Evolutionary conservation across 345 rosid genomes (phyloP).

Genomic region (Pistacia vera): DNA sequence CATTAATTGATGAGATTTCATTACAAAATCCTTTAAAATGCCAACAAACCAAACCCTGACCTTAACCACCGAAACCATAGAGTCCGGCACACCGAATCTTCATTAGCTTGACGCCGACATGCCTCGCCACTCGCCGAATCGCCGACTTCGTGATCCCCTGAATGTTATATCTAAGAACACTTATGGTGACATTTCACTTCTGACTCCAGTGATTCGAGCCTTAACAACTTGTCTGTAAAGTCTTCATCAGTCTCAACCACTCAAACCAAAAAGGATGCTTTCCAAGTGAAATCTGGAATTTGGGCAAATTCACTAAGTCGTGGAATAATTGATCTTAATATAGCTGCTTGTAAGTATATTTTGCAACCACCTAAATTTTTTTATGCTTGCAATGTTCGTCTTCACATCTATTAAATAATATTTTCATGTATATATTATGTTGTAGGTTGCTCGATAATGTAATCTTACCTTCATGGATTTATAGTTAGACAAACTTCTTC

Average conservation of each 20-base stretch:
- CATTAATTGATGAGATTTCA: no score
- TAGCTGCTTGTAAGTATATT: conserved; percentile 87
- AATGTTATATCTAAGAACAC: no score
- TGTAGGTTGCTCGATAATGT: not conserved
- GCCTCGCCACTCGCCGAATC: no score
- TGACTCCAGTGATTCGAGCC: conserved; percentile 28
- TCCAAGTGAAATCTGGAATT: conserved; percentile 91
- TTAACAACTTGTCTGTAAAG: conserved; percentile 39
- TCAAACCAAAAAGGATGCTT: conserved; percentile 40
- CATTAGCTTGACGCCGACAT: no score
- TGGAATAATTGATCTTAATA: conserved; percentile 94
- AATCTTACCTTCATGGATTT: not conserved
- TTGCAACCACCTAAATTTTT: conserved; percentile 11
- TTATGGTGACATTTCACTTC: no score
- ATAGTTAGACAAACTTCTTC: not conserved
- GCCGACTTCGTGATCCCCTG: no score
- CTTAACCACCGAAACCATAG: no score
- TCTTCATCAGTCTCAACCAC: conserved; percentile 44
- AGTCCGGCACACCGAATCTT: no score
- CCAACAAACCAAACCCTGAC: no score
- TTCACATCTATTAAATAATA: not conserved
- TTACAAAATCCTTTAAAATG: no score
- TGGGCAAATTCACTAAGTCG: conserved; percentile 99
- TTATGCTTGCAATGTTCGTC: not conserved
- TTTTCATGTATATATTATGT: not conserved